These are phyloP conservation scores for Stenocarpella maydis DNA, from an alignment of 2,329 filamentous ascomycete genomes.

Conservation along the genomic window DNA sequence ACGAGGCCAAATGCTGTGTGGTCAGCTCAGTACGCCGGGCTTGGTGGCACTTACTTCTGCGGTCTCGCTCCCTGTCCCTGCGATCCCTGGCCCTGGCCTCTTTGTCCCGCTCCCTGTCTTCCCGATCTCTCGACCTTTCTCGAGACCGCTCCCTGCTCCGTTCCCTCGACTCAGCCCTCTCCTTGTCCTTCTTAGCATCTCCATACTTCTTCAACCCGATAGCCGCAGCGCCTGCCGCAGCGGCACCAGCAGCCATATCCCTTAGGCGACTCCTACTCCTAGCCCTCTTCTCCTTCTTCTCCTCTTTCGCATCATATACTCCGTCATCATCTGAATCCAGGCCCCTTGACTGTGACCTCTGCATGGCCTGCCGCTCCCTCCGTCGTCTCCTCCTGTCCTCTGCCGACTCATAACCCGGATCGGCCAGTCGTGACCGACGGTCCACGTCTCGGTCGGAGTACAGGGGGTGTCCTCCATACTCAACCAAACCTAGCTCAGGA, in stretches of 20 bases:
- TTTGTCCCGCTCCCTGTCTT: constrained; percentile 35
- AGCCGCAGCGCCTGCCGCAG: constrained; percentile 66
- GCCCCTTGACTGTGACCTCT: constrained; percentile 44
- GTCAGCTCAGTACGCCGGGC: background rate
- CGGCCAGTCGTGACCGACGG: constrained; percentile 1
- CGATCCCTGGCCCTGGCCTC: constrained; percentile 42
- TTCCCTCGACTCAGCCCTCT: constrained; percentile 43
- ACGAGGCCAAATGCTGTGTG: background rate
- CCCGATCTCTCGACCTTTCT: constrained; percentile 41
- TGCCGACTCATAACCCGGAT: constrained; percentile 56
- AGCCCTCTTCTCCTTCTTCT: constrained; percentile 55
- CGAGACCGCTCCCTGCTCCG: constrained; percentile 48
- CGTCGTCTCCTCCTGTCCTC: constrained; percentile 44
- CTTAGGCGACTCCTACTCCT: constrained; percentile 64
- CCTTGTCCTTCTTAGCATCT: constrained; percentile 55
- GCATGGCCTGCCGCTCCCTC: constrained; percentile 45
- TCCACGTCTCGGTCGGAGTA: constrained; percentile 44
- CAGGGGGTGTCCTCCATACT: constrained; percentile 69
- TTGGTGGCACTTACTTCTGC: constrained; percentile 44
- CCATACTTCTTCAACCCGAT: constrained; percentile 69
- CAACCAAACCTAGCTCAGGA: constrained; percentile 73
- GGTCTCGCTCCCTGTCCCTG: constrained; percentile 48
- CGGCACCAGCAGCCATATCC: constrained; percentile 62
- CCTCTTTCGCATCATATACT: constrained; percentile 35
- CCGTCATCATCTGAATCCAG: constrained; percentile 38